Evolutionary conservation across 164 flowering plant genomes (phyloP), one percentile per base, ranked within the genome.

Genomic region (Taxillus chinensis): DNA sequence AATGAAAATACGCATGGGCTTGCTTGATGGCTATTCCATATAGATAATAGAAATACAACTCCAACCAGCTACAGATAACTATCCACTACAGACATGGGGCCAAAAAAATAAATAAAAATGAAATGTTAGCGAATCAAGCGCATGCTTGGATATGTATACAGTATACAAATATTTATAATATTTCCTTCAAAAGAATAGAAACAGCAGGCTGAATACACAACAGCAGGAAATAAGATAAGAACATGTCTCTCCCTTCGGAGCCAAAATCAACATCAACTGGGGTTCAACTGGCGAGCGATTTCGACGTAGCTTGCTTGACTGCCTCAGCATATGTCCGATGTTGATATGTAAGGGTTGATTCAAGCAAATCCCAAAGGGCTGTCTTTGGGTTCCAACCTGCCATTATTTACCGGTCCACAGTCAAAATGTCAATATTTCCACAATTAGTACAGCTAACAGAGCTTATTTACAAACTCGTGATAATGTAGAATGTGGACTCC

Each of bases 351-450:
- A 93, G 85, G 45, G 98, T 90, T 12, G 97, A 88, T 48, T 88
- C 97, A 17, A 93, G 89, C 80, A 93, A 71, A 74, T 93, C 98
- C 95, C 96, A 90, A 0, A 93, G 89, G 1, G 97, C 85, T 39
- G 99, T 93, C 80, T 89, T 89, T 0, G 99, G 99, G 70, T 86
- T 81, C 99, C 99, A 93, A 59, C 92, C 99, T 93, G 73, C 46
- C 55, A 45, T 9, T 6, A 4, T 17, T 15, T 14, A 58, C 3
- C 55, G 2, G 3, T 42, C 11, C 60, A 50, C 5, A 8, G 41
- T 12, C 39, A 55, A 27, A 41, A 68, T 58, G 10, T 16, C 48
- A 16, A 62, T 4, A 4, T 50, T 16, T 51, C 14, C 8, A 7
- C 14, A 14, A 11, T 55, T 15, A 27, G 2, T 7, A 59, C 7